Base-by-base conservation (phyloP, 345 rosid species). In the Atalantia buxifolia region DNA sequence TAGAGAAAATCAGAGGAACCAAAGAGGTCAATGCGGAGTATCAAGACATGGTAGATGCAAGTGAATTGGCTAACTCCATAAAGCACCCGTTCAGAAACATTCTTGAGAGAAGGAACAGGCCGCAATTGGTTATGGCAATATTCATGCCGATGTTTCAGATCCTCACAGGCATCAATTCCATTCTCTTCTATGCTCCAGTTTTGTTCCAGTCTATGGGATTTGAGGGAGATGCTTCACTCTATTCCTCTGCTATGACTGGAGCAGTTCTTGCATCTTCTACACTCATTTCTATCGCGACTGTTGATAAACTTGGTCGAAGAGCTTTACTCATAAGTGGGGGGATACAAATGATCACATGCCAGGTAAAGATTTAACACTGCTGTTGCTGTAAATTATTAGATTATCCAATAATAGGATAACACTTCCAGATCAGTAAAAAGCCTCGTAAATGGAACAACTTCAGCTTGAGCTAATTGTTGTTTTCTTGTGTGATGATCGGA, bases 121-220 rank as follows among this genome's bases (percentile, higher is more conserved):
- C 98, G 6, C 95, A 96, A 68, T 69, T 96, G 62, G 91, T 91
- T 0, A 90, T 94, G 93, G 98, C 97, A 31, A 88, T 96, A 9
- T 89, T 71, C 81, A 90, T 96, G 92, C 97, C 97, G 0, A 78
- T 86, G 35, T 96, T 92, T 75, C 99, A 96, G 82, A 96, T 96
- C 77, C 90, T 96, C 25, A 94, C 99, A 1, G 99, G 99, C 24
- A 91, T 96, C 63, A 96, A 96, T 79, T 91, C 97, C 3, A 94
- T 96, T 75, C 93, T 96, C 67, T 96, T 96, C 84, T 96, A 96
- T 70, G 98, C 99, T 1, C 99, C 98, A 0, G 94, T 94, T 27
- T 84, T 96, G 82, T 96, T 96, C 42, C 94, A 91, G 74, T 92
- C 89, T 42, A 89, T 96, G 98, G 99, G 99, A 30, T 96, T 96